phyloP scores from a whole-genome alignment of 2,329 filamentous ascomycete genomes.

The Aspergillus sp. region DNA sequence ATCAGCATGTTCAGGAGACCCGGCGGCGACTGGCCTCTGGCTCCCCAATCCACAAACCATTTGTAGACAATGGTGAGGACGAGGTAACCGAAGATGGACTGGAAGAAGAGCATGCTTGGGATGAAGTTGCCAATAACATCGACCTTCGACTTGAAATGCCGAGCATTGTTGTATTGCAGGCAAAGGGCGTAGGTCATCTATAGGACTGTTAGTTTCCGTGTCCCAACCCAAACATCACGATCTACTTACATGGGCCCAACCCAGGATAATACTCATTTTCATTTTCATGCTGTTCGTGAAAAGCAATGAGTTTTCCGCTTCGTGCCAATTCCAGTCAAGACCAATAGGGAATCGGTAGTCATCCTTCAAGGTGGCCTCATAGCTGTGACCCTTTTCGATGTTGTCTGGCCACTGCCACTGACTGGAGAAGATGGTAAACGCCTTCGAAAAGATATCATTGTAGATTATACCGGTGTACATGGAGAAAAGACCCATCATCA shows the following conservation, averaged over 20 bases:
- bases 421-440: constrained; percentile 82
- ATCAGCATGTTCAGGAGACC: constrained; percentile 98
- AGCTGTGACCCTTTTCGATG: constrained; percentile 62
- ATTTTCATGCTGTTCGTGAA: constrained; percentile 99
- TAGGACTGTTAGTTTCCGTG: constrained; percentile 5
- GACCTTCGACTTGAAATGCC: constrained; percentile 90
- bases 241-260: constrained; percentile 73
- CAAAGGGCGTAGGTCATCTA: constrained; percentile 96
- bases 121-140: constrained; percentile 98
- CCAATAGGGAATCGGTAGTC: constrained; percentile 93
- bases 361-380: constrained; percentile 68
- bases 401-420: constrained; percentile 81
- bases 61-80: constrained; percentile 95
- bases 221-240: background rate
- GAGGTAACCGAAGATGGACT: constrained; percentile 96
- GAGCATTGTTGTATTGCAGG: constrained; percentile 88
- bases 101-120: constrained; percentile 99
- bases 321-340: constrained; percentile 95
- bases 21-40: constrained; percentile 67
- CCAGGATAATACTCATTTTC: constrained; percentile 97
- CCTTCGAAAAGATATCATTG: constrained; percentile 95
- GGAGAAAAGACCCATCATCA: constrained; percentile 97
- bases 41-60: constrained; percentile 87
- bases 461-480: constrained; percentile 97
- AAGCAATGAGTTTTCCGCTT: constrained; percentile 87